Evolutionary conservation across 2,329 filamentous ascomycete genomes (phyloP), one percentile per base, ranked within the genome.

Genomic region (Teratosphaeria nubilosa): DNA sequence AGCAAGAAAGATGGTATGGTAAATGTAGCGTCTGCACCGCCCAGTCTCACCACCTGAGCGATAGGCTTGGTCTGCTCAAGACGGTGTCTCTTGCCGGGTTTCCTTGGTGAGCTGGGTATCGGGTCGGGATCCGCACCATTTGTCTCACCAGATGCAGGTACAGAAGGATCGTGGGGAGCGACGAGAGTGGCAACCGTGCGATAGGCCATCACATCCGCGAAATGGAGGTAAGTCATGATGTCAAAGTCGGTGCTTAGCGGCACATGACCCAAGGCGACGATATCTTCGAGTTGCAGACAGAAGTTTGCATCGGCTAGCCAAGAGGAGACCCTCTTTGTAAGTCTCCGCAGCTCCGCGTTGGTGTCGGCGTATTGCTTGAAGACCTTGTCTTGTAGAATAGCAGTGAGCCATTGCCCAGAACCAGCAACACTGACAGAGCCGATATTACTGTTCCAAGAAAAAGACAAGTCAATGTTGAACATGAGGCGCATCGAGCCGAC

Each of bases 261-360:
- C 0, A 82, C 78, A 41, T 76, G 74, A 0, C 75, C 77, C 3
- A 75, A 67, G 24, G 75, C 76, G 4, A 70, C 69, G 27, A 82
- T 74, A 16, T 75, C 70, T n/a, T 68, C 72, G 0, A 81, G 64
- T 53, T 80, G 72, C 4, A 81, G 66, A n/a, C 75, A 76, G 62
- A 82, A 81, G 58, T 80, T 81, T 14, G 79, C 79, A 53, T 80
- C 76, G 1, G 76, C 69, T 14, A 81, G 74, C 78, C 79, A 82
- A 5, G 72, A 65, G 1, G 75, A 76, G 54, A 82, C 74, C 16
- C 76, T 72, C 3, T 69, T 67, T 65, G 79, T 75, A 0, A 82
- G 71, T 27, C 72, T 69, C 54, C 74, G 70, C 52, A 82, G 72
- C 56, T 79, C 76, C 2, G 70, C 67, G 56, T 77, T 74, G 50